A percentile compares a stretch with the other conserved stretches of the same genome.
phyloP scores from a whole-genome alignment of 179 eudicot genomes.

The Corrigiola litoralis region DNA sequence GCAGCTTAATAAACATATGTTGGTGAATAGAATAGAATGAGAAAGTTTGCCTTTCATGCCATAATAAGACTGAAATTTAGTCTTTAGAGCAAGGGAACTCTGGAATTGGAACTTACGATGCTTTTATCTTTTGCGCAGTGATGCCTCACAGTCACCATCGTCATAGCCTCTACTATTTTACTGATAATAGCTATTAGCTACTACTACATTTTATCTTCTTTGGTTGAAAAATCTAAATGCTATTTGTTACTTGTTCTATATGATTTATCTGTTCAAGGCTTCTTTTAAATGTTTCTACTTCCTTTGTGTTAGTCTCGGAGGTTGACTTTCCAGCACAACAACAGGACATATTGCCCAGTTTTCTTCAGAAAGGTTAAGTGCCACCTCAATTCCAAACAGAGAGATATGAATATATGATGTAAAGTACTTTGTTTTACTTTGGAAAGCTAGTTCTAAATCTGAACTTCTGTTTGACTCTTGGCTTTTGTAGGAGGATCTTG shows the following conservation, averaged over 20 bases:
- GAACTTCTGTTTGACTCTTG: constrained; percentile 1
- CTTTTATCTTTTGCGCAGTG: too few relatives aligned
- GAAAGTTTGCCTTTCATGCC: too few relatives aligned
- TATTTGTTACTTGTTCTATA: not conserved
- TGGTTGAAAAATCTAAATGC: too few relatives aligned
- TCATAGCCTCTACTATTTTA: too few relatives aligned
- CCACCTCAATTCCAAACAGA: not conserved
- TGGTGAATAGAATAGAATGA: too few relatives aligned
- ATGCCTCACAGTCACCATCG: too few relatives aligned
- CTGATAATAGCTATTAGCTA: too few relatives aligned
- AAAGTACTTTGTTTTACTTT: not conserved
- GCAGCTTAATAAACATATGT: too few relatives aligned
- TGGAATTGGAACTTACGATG: too few relatives aligned
- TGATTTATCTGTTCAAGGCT: not conserved
- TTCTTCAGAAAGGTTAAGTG: constrained; percentile 88
- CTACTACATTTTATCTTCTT: too few relatives aligned
- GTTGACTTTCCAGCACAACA: constrained; percentile 55
- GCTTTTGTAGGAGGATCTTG: constrained; percentile 75
- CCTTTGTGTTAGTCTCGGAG: constrained; percentile 58
- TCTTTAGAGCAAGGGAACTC: too few relatives aligned
- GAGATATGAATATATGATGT: not conserved
- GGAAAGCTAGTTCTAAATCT: not conserved
- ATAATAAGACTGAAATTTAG: too few relatives aligned
- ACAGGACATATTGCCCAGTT: constrained; percentile 63
- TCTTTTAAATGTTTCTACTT: not conserved